These are phyloP conservation scores for Phoma sp. DNA, from an alignment of 2,329 filamentous ascomycete species.

Conservation along the genomic window DNA sequence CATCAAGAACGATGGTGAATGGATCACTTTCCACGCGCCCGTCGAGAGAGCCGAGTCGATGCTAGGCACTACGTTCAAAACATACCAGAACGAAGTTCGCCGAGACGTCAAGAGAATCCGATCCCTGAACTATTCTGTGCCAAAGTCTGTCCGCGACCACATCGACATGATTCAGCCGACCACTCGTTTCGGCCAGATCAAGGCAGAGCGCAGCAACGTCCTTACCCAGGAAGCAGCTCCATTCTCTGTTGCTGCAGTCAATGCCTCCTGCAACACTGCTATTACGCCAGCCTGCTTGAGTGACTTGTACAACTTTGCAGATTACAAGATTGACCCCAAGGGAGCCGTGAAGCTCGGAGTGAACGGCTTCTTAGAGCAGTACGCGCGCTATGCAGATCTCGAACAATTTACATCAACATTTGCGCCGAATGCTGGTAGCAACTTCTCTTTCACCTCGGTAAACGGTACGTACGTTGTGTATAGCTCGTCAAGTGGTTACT, in stretches of 20 bases:
- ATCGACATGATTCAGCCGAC: slow-evolving; percentile 71
- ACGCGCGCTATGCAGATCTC: slow-evolving; percentile 57
- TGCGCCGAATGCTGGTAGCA: slow-evolving; percentile 52
- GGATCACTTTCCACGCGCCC: slow-evolving; percentile 65
- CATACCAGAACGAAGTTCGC: slow-evolving; percentile 58
- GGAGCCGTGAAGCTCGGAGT: slow-evolving; percentile 51
- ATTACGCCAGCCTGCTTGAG: slow-evolving; percentile 57
- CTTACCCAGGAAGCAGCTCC: slow-evolving; percentile 35
- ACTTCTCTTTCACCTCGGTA: slow-evolving; percentile 53
- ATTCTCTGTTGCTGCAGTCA: slow-evolving; percentile 31
- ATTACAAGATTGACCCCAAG: slow-evolving; percentile 49
- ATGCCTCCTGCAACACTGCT: slow-evolving; percentile 50
- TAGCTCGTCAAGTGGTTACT: background rate
- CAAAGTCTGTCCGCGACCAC: slow-evolving; percentile 59
- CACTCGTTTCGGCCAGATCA: slow-evolving; percentile 64
- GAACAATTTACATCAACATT: slow-evolving; percentile 48
- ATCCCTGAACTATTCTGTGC: slow-evolving; percentile 67
- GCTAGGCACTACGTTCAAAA: slow-evolving; percentile 64
- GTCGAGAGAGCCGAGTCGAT: slow-evolving; percentile 62
- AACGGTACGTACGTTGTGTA: slow-evolving; percentile 46
- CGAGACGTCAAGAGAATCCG: slow-evolving; percentile 57
- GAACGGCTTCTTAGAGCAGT: slow-evolving; percentile 57
- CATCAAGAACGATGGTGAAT: slow-evolving; percentile 62
- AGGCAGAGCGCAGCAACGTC: slow-evolving; percentile 50
- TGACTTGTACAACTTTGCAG: slow-evolving; percentile 53